Base-by-base conservation (phyloP, 352 stramenopile species). In the Hyaloperonospora arabidopsidis region DNA sequence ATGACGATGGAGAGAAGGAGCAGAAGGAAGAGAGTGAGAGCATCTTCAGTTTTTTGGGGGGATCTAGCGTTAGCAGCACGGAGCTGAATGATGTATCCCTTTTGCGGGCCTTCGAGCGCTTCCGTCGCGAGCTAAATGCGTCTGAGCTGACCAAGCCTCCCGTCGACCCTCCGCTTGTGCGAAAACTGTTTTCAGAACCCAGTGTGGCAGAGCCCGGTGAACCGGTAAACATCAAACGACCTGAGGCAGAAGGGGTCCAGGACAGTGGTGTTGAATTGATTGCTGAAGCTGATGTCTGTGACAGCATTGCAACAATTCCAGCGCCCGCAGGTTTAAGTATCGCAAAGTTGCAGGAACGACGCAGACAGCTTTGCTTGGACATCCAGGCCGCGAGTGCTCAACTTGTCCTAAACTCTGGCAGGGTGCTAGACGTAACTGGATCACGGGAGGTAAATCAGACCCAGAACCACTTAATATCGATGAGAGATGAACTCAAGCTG, bases 11-110 rank as follows among this genome's bases (percentile, higher is more conserved):
- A 39, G 55, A 65, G 22, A 56, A 64, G 40, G 35, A 68, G 25
- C 25, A 29, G 3, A 29, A 29, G 5, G 58, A 75, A 36, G 61
- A 73, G 4, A 49, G 21, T 1, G 61, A 64, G 13, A 84, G 68
- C 32, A 18, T 59, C 2, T 44, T 83, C 36, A 86, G 77, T 45
- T 77, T 84, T 49, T 59, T 86, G 8, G 66, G 52, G 6, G 74
- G 70, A 34, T 83, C 77, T 1, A 84, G 70, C 18, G 55, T 87
- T 34, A 60, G 56, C 23, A 87, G 77, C 29, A 22, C 57, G 0
- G 77, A 85, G 38, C 63, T 87, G 18, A 85, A 79, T 41, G 67
- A 80, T 49, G 54, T 53, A 19, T 87, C 77, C 14, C 74, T 87
- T 34, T 28, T 85, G 18, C 62, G 53, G 10, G 74, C 76, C 19